Conservation (phyloP, 306 rosid species). For the Medicago lupulina region DNA sequence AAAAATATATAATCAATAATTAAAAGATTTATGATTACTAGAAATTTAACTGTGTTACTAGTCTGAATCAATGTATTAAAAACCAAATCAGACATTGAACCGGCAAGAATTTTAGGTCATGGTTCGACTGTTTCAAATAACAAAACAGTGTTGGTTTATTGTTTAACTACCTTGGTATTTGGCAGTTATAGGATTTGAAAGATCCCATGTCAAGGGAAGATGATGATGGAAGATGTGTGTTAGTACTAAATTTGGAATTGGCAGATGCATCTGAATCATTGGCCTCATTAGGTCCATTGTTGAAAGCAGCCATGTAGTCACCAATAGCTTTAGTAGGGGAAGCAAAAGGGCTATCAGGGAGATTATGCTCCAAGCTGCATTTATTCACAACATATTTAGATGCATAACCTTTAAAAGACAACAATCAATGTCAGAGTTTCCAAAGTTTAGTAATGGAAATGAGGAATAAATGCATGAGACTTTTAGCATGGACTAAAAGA, state of each 20-base stretch:
- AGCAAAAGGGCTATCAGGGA: slow-evolving; percentile 96
- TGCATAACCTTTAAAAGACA: slow-evolving; percentile 2
- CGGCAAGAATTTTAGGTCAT: not conserved
- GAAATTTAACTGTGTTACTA: not conserved
- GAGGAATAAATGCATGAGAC: slow-evolving; percentile 43
- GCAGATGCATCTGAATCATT: slow-evolving; percentile 51
- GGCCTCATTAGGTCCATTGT: slow-evolving; percentile 54
- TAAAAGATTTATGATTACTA: not conserved
- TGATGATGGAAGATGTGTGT: slow-evolving; percentile 56
- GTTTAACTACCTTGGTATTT: slow-evolving; percentile 73
- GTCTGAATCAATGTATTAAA: not conserved
- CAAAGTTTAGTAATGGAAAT: slow-evolving; percentile 10
- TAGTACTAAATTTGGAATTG: slow-evolving; percentile 58
- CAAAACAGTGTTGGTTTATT: not conserved
- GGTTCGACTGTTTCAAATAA: not conserved
- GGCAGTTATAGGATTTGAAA: slow-evolving; percentile 86
- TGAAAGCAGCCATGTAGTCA: slow-evolving; percentile 56
- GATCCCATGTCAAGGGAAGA: slow-evolving; percentile 79
- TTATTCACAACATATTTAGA: slow-evolving; percentile 41
- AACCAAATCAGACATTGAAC: not conserved
- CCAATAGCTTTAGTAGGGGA: slow-evolving; percentile 83
- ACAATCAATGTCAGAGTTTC: slow-evolving; percentile 31
- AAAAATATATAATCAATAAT: not conserved
- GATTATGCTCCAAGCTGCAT: slow-evolving; percentile 95
- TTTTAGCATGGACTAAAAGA: slow-evolving; percentile 47